These are phyloP conservation scores for Neonectria hederae DNA, from an alignment of 2,329 filamentous ascomycete species.

Conservation along the genomic window DNA sequence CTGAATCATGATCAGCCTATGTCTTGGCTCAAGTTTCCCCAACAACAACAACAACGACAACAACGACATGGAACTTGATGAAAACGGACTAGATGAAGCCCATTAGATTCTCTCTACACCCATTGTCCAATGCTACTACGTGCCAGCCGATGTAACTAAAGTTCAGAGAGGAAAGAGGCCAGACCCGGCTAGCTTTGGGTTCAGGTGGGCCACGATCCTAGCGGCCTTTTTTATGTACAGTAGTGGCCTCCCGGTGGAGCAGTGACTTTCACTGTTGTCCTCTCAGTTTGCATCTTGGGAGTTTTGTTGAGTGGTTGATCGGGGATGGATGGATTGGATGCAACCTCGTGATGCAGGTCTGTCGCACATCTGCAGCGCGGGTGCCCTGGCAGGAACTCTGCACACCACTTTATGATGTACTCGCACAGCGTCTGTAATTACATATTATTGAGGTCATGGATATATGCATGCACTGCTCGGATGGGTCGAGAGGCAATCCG, in stretches of 20 bases:
- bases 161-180: background rate
- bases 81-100: too few relatives aligned
- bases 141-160: background rate
- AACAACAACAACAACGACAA: too few relatives aligned
- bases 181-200: background rate
- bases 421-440: too few relatives aligned
- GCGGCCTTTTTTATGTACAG: background rate
- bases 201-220: background rate
- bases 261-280: background rate
- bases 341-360: conserved; percentile 3
- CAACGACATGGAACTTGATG: too few relatives aligned
- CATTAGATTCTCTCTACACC: too few relatives aligned
- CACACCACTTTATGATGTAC: background rate
- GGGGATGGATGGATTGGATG: background rate
- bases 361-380: conserved; percentile 8
- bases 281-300: background rate
- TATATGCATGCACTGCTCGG: background rate
- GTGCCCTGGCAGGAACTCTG: background rate
- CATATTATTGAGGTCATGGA: background rate
- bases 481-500: background rate
- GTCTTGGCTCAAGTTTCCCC: background rate
- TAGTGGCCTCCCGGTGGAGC: background rate
- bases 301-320: background rate
- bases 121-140: background rate
- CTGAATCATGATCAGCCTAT: background rate